phyloP scores from a whole-genome alignment of 805 yeast genomes.

The Hanseniaspora lachancei region DNA sequence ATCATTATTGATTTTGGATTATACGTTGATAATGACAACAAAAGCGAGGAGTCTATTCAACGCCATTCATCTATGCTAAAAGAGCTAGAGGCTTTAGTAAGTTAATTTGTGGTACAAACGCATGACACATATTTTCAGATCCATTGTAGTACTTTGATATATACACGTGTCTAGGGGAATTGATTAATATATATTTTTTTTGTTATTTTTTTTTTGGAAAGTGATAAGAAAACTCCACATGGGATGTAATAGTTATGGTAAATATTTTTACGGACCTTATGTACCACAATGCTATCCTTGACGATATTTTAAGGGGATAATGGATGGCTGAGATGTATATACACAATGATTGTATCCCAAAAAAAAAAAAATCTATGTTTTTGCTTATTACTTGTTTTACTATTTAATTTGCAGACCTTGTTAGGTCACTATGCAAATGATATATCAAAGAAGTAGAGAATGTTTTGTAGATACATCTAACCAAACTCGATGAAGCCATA shows the following conservation, averaged over 20 bases:
- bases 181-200: neutral
- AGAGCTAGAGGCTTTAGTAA: neutral
- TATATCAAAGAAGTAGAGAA: no score
- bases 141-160: neutral
- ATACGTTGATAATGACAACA: slow-evolving; percentile 32
- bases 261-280: no score
- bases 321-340: neutral
- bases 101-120: neutral
- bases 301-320: no score
- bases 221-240: slow-evolving; percentile 1
- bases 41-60: neutral
- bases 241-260: neutral
- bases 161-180: neutral
- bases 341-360: neutral
- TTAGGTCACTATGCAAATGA: no score
- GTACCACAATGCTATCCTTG: no score
- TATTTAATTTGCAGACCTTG: neutral
- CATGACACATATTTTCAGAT: neutral
- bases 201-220: neutral
- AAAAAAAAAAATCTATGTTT: neutral
- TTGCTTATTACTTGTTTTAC: neutral
- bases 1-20: slow-evolving; percentile 53
- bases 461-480: no score
- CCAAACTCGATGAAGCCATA: no score
- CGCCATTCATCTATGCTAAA: neutral